Percentiles rank a stretch among this genome's conserved stretches.
These are phyloP conservation scores for Fallopia convolvulus DNA, from an alignment of 148 eudicot genomes.

Conservation along the genomic window DNA sequence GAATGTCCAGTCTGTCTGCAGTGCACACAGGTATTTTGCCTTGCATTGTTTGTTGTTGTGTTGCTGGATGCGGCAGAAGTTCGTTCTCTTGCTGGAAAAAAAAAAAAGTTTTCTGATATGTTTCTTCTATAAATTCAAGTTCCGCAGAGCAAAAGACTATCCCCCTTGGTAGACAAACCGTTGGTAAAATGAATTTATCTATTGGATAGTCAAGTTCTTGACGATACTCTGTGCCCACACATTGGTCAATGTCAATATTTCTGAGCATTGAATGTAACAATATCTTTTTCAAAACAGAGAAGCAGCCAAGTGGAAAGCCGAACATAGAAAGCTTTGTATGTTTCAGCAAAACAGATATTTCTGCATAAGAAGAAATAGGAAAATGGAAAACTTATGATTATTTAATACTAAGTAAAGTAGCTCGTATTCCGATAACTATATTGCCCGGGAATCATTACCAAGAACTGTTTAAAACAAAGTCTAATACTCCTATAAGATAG, in stretches of 20 bases:
- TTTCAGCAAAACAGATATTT: not conserved
- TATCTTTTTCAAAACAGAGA: not conserved
- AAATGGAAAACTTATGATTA: not conserved
- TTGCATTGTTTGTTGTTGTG: conserved; percentile 34
- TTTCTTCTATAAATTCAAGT: not conserved
- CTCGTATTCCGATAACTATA: not conserved
- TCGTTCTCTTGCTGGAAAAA: conserved; percentile 44
- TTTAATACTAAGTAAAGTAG: not conserved
- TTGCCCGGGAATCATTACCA: not conserved
- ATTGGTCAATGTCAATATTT: not conserved
- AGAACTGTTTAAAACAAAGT: not conserved
- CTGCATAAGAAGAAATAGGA: not conserved
- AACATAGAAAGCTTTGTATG: not conserved
- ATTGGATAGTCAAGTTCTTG: not conserved
- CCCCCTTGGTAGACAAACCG: not conserved
- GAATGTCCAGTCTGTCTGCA: conserved; percentile 65
- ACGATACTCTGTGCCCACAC: not conserved
- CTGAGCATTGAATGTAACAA: not conserved
- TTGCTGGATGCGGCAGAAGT: conserved; percentile 35
- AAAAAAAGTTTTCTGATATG: not conserved
- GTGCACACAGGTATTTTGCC: conserved; percentile 36
- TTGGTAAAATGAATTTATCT: not conserved
- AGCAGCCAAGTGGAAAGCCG: not conserved
- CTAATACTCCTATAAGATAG: not conserved
- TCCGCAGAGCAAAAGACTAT: not conserved